These are phyloP conservation scores for Microcyclospora tardicrescens DNA, from an alignment of 2,329 filamentous ascomycete genomes.

Conservation along the genomic window DNA sequence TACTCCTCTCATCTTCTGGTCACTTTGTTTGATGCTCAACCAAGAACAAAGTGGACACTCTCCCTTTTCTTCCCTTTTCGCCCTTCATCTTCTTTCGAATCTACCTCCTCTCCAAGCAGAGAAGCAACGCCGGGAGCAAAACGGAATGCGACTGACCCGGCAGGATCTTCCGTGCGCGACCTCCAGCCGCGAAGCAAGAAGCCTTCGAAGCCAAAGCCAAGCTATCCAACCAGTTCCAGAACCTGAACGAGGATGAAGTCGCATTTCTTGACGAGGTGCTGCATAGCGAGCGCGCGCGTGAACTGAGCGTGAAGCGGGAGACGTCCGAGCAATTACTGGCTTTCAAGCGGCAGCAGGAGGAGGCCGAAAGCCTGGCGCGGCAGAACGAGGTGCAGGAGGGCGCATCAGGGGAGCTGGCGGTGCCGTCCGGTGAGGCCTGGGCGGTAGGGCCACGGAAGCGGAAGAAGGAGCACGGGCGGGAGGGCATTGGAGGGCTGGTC, in stretches of 20 bases:
- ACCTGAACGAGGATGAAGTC: conserved; percentile 66
- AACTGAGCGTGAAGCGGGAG: conserved; percentile 44
- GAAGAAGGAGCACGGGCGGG: conserved; percentile 23
- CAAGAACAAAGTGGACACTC: conserved; percentile 1
- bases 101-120: background rate
- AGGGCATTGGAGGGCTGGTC: conserved; percentile 26
- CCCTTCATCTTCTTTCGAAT: background rate
- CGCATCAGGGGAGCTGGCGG: conserved; percentile 40
- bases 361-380: conserved; percentile 39
- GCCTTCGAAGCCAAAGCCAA: conserved; percentile 62
- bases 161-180: conserved; percentile 5
- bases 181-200: conserved; percentile 61
- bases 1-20: conserved; percentile 1
- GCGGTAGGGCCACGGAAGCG: conserved; percentile 21
- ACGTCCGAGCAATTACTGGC: conserved; percentile 45
- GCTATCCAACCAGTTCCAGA: conserved; percentile 63
- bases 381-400: conserved; percentile 24
- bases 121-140: conserved; percentile 11
- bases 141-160: conserved; percentile 13
- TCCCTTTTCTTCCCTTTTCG: background rate
- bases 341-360: conserved; percentile 47
- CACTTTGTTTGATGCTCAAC: conserved; percentile 1
- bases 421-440: conserved; percentile 11
- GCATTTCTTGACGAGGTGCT: conserved; percentile 55
- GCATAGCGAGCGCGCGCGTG: conserved; percentile 43